These are phyloP conservation scores for Termitomyces sp. DNA, from an alignment of 768 basidiomycete species.

Conservation along the genomic window DNA sequence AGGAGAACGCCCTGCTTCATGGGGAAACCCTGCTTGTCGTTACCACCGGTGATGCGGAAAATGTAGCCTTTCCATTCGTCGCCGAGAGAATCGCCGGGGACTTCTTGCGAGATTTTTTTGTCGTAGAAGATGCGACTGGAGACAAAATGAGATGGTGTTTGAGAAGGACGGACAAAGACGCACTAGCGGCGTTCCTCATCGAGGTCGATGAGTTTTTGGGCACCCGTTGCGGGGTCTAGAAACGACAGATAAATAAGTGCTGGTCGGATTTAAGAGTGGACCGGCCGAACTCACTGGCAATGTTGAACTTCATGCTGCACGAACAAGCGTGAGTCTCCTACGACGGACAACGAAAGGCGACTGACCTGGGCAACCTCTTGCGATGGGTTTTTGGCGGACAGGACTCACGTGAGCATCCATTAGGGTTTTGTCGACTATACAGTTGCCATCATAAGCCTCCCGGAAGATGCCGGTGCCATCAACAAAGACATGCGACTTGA, in stretches of 20 bases:
- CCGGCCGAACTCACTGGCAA: slow-evolving; percentile 72
- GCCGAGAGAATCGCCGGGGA: slow-evolving; percentile 83
- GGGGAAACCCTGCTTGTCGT: slow-evolving; percentile 98
- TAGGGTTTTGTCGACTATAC: slow-evolving; percentile 58
- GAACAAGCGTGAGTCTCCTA: background rate
- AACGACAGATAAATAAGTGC: slow-evolving; percentile 4
- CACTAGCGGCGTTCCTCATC: slow-evolving; percentile 88
- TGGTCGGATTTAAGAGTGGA: background rate
- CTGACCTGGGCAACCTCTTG: slow-evolving; percentile 34
- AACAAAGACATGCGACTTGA: background rate
- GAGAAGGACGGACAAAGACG: slow-evolving; percentile 19
- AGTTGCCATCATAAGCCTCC: slow-evolving; percentile 42
- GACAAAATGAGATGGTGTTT: background rate
- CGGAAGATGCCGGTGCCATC: slow-evolving; percentile 26
- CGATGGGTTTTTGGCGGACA: slow-evolving; percentile 22
- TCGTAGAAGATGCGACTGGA: slow-evolving; percentile 90
- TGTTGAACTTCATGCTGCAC: slow-evolving; percentile 93
- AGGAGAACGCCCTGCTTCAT: slow-evolving; percentile 99
- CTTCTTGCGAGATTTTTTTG: slow-evolving; percentile 95
- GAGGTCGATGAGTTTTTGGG: slow-evolving; percentile 93
- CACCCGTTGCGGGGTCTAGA: slow-evolving; percentile 91
- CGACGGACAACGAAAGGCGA: background rate
- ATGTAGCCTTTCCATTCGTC: slow-evolving; percentile 98
- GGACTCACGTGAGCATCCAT: slow-evolving; percentile 23
- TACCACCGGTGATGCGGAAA: slow-evolving; percentile 95